phyloP scores from a whole-genome alignment of 805 yeast species.

The Suhomyces tanzawaensis region DNA sequence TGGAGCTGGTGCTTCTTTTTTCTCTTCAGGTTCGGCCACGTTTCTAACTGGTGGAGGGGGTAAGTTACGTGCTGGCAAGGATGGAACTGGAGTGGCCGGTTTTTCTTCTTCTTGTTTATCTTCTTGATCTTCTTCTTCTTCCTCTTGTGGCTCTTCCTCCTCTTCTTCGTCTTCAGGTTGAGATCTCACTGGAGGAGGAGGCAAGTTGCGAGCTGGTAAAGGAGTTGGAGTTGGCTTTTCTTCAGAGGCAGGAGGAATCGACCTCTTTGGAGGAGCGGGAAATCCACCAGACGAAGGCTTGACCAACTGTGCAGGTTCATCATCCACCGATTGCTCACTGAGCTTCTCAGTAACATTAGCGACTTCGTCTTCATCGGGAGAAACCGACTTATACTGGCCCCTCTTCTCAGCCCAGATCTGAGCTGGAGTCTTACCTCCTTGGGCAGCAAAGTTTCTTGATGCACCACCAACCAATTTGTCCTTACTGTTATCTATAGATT shows the following conservation, averaged over 20 bases:
- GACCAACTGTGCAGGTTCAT: constrained; percentile 16
- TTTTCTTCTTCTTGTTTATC: constrained; percentile 19
- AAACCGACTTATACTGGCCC: constrained; percentile 56
- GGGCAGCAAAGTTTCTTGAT: constrained; percentile 59
- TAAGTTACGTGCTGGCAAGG: constrained; percentile 15
- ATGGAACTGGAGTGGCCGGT: constrained; percentile 8
- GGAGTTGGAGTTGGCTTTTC: constrained; percentile 10
- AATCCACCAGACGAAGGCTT: constrained; percentile 8
- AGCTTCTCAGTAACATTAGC: neutral
- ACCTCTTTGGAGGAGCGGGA: constrained; percentile 9
- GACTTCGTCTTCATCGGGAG: constrained; percentile 16
- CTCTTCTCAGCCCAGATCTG: constrained; percentile 93
- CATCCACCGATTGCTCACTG: constrained; percentile 1
- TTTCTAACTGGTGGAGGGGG: constrained; percentile 14
- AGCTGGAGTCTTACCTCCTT: constrained; percentile 87
- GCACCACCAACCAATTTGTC: constrained; percentile 57
- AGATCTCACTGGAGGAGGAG: constrained; percentile 9
- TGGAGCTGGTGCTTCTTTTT: constrained; percentile 23
- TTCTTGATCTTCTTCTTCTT: constrained; percentile 26
- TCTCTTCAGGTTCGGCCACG: constrained; percentile 10
- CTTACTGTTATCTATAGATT: constrained; percentile 21
- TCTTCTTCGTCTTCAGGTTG: constrained; percentile 20
- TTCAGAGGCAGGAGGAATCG: constrained; percentile 4
- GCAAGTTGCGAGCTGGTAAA: constrained; percentile 17
- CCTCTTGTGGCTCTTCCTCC: constrained; percentile 26